Evolutionary conservation across 441 rosid species (phyloP), one percentile per base, ranked within the genome.

Genomic region (Euphorbia corollata): DNA sequence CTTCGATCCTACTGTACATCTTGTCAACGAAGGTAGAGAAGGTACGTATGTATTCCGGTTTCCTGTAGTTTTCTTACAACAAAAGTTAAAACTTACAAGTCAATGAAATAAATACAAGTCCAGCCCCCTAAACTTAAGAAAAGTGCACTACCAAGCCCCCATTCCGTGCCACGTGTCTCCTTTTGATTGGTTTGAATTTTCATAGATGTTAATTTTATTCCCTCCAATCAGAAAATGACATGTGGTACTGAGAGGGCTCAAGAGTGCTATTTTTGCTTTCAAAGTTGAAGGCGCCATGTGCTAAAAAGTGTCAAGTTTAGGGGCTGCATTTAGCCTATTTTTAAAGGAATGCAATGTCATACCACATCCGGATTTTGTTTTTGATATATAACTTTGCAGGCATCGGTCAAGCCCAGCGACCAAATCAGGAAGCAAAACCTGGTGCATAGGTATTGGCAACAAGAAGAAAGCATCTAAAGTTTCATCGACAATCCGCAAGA

Each of bases 341-440:
- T 36, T 68, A 13, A 43, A 23, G 30, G 7, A 13, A 43, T 32
- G 61, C 15, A 51, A 23, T 39, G 63, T 24, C 73, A 75, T 84
- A 94, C 99, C 98, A 11, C 97, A 89, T 68, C 97, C 98, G 70
- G 96, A 89, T 83, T 88, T 89, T 20, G 97, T 86, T 83, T 89
- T 91, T 56, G 79, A 69, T 68, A 79, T 81, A 72, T 88, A 94
- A 81, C 78, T 85, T 48, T 86, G 98, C 73, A 91, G 87, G 74
- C 88, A 88, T 75, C 77, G 86, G 79, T 94, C 99, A 54, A 94
- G 85, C 64, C 97, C 97, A 62, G 80, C 48, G 65, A 88, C 76
- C 80, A 94, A 81, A 73, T 89, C 91, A 67, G 97, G 97, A 70
- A 94, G 86, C 67, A 91, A 81, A 7, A 79, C 85, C 15, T 88